Evolutionary conservation across 345 rosid genomes (phyloP).

Genomic region (Hibiscus tridactylites): DNA sequence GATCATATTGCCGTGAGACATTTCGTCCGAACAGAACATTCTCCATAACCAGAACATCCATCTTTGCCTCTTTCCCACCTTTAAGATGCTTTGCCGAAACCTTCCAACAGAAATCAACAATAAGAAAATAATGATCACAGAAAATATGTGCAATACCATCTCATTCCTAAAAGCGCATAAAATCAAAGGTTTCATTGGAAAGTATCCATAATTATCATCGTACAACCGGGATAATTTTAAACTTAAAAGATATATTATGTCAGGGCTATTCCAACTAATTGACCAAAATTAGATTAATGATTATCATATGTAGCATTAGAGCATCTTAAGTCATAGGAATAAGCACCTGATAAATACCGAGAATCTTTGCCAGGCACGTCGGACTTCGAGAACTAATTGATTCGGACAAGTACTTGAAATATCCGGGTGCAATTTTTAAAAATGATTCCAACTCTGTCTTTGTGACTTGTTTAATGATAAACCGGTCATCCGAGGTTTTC

Average conservation of each 20-base stretch:
- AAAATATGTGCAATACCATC: no score
- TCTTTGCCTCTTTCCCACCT: conserved; percentile 57
- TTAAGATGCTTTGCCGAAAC: conserved; percentile 28
- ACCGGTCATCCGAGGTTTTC: conserved; percentile 91
- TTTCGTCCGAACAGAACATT: conserved; percentile 77
- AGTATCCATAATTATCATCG: no score
- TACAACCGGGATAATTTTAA: no score
- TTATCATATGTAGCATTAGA: conserved; percentile 3
- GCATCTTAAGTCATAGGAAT: conserved; percentile 5
- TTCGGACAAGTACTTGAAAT: conserved; percentile 71
- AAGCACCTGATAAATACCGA: conserved; percentile 94
- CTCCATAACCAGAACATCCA: conserved; percentile 96
- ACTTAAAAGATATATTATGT: no score
- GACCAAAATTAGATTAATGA: neutral
- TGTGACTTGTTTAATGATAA: conserved; percentile 91
- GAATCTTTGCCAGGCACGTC: conserved; percentile 91
- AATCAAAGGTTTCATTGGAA: neutral
- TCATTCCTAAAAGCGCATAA: neutral
- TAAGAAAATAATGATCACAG: no score
- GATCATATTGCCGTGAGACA: conserved; percentile 74
- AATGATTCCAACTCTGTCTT: conserved; percentile 96
- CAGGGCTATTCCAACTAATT: no score
- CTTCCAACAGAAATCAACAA: conserved; percentile 25
- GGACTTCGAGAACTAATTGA: conserved; percentile 80
- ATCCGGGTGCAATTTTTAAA: conserved; percentile 76